Evolutionary conservation across 495 filamentous ascomycete species (phyloP), one percentile per base, ranked within the genome.

Genomic region (Pyrenopolyporus hunteri): DNA sequence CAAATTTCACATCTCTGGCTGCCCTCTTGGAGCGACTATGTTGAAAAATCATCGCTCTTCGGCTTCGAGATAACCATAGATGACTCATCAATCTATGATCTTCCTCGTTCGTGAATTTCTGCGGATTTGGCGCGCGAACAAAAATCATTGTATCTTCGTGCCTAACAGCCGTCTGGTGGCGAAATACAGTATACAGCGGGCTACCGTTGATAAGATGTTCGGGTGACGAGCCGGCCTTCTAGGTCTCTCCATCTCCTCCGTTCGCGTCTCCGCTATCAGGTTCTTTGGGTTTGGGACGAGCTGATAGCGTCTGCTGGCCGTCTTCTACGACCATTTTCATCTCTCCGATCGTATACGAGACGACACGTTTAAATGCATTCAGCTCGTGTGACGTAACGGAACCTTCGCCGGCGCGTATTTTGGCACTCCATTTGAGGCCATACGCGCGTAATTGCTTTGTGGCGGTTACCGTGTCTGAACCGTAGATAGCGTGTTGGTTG

Each of bases 301-400:
- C 11, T 0, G 22, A 6, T 4, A 45, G 19, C 8, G 20, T 25
- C 13, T 46, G 52, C 4, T 46, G 10, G 2, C n/a, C 13, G 19
- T 56, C 52, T 26, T 46, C 29, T 19, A 56, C 14, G 1, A 56
- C 29, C 29, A 56, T 56, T 4, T 17, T 37, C 6, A 56, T n/a
- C 0, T 26, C 29, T 6, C 52, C 26, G 19, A 56, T 26, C 1
- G 14, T 17, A 9, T 54, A 54, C 1, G 51, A 44, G 6, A 46
- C 28, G 4, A 56, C 31, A n/a, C 52, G 52, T n/a, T 56, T 56
- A 6, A 45, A 56, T 16, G 40, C n/a, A 6, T 56, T 46, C 0
- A 17, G 2, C 1, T 26, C n/a, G 8, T 50, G 32, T 6, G n/a
- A 6, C 14, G 20, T 29, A 2, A 22, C 9, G 4, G 16, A 13